Base-by-base conservation (phyloP, 2,329 filamentous ascomycete species). In the Catunica adiposa region DNA sequence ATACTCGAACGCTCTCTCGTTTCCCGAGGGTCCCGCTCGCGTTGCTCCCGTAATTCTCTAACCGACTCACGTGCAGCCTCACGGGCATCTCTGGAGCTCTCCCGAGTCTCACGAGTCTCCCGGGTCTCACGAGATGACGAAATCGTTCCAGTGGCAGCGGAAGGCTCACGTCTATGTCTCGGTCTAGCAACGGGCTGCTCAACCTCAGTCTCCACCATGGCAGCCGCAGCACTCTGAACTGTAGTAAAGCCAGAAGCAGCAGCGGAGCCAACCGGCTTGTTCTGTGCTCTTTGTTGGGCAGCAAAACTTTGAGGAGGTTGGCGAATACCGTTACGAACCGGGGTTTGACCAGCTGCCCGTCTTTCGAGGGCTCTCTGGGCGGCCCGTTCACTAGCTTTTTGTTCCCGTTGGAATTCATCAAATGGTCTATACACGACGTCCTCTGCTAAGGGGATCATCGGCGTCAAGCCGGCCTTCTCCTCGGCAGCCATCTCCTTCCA, bases 401-500 rank as follows among this genome's bases (percentile, higher is more conserved):
- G 74, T 62, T 83, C 80, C 62, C 68, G 73, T 58, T 77, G 66
- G 66, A 78, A 76, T 58, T 80, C 78, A 54, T 81, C 77, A 59
- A 80, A 83, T 0, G 80, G 80, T 22, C 78, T 70, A 63, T 84
- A 84, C 11, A 84, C 79, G 52, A 82, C 70, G 44, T 77, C 74
- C 56, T 80, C 75, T 1, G 75, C 73, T 22, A 84, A 68, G 1
- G 80, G 80, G 57, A 83, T 82, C 60, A 73, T 70, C 0, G 80
- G 80, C 0, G 80, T 83, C 55, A 83, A 67, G 1, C 79, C 79
- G 42, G 77, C 76, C 65, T 83, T 79, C 64, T 84, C 80, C 65
- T 84, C 80, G n/a, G 79, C 73, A 0, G 79, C 78, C 66, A 83
- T 79, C 63, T 84, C 80, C 62, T 78, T 77, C 74, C 80, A 83